Evolutionary conservation across 306 rosid species (phyloP).

Genomic region (Ammopiptanthus mongolicus): DNA sequence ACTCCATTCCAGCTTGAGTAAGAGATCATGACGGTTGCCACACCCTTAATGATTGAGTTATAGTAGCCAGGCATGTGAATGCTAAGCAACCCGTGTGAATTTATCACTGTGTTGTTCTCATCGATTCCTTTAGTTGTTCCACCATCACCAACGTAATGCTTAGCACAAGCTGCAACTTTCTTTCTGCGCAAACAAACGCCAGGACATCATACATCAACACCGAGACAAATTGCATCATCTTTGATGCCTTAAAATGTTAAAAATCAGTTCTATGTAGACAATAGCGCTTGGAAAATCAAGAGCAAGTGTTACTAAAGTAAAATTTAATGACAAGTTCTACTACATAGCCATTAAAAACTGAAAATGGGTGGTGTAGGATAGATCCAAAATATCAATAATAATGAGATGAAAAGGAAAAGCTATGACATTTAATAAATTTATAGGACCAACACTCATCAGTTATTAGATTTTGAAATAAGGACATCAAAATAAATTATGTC

Average conservation of each 20-base stretch:
- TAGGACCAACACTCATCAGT: background rate
- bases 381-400: background rate
- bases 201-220: background rate
- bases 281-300: background rate
- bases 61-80: conserved; percentile 34
- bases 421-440: background rate
- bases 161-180: conserved; percentile 28
- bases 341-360: background rate
- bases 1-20: conserved; percentile 33
- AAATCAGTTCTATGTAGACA: background rate
- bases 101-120: conserved; percentile 22
- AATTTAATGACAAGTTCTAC: background rate
- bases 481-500: background rate
- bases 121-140: conserved; percentile 30
- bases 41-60: conserved; percentile 30
- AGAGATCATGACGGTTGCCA: conserved; percentile 33
- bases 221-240: background rate
- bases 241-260: background rate
- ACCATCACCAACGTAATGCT: conserved; percentile 31
- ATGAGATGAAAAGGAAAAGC: too few species aligned
- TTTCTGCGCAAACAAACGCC: background rate
- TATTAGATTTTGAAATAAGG: background rate
- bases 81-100: conserved; percentile 14
- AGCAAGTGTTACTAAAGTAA: background rate
- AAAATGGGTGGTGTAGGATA: background rate